Conservation (phyloP, 2,329 filamentous ascomycete species). For the Ceratocystis huliohia region DNA sequence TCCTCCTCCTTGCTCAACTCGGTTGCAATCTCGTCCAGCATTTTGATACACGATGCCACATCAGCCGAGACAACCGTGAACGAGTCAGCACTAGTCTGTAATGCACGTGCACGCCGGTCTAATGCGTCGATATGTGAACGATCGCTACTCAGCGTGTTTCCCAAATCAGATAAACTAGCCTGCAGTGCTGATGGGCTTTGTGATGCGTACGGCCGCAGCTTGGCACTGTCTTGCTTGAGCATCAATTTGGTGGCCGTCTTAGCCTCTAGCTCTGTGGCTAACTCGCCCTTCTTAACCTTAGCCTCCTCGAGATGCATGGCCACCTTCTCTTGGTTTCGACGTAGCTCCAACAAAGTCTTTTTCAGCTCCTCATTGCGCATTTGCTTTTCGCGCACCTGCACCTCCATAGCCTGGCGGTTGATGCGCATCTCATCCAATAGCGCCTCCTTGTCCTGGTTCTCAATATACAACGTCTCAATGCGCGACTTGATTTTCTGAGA, state of each 20-base stretch:
- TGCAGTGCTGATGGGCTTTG: slow-evolving; percentile 79
- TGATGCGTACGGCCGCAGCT: slow-evolving; percentile 80
- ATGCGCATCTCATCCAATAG: slow-evolving; percentile 68
- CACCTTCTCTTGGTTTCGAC: slow-evolving; percentile 70
- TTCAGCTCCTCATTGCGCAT: slow-evolving; percentile 79
- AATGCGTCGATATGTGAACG: slow-evolving; percentile 76
- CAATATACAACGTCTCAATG: slow-evolving; percentile 72
- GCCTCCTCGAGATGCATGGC: slow-evolving; percentile 70
- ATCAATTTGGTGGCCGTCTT: slow-evolving; percentile 57
- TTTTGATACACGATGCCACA: slow-evolving; percentile 74
- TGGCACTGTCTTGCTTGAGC: slow-evolving; percentile 72
- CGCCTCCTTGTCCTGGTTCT: slow-evolving; percentile 77
- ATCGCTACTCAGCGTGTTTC: slow-evolving; percentile 62
- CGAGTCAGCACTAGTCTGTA: slow-evolving; percentile 85
- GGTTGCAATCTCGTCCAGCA: slow-evolving; percentile 74
- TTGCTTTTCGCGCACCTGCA: slow-evolving; percentile 70
- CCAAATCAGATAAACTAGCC: slow-evolving; percentile 66
- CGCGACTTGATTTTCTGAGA: slow-evolving; percentile 72
- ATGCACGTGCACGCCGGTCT: slow-evolving; percentile 72
- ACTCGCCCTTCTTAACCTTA: slow-evolving; percentile 63
- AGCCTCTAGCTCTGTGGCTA: slow-evolving; percentile 60
- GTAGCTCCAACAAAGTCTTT: slow-evolving; percentile 64
- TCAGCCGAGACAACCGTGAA: slow-evolving; percentile 76
- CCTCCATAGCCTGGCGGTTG: slow-evolving; percentile 69
- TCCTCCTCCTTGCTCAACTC: slow-evolving; percentile 88